phyloP scores from a whole-genome alignment of 176 grass and related monocot species.

The Oropetium thomaeum region DNA sequence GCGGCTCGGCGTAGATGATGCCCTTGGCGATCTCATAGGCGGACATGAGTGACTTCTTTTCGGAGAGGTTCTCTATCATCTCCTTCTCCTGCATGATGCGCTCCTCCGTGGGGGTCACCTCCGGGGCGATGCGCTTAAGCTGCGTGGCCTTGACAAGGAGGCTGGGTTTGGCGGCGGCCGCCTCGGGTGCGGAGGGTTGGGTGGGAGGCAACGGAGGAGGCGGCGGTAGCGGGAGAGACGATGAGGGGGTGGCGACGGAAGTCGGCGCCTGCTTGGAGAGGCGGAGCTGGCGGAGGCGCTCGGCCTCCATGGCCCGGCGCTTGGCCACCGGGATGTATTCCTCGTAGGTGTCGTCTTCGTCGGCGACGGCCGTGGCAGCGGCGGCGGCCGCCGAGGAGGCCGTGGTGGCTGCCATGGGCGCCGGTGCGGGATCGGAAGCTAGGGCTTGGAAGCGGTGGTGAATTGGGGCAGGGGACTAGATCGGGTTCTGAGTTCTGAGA shows the following conservation, averaged over 20 bases:
- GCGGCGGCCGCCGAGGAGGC: not conserved
- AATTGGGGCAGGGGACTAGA: not conserved
- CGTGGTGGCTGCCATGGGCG: not conserved
- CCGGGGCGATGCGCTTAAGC: slow-evolving; percentile 59
- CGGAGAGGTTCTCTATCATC: slow-evolving; percentile 63
- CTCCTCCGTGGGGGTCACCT: slow-evolving; percentile 51
- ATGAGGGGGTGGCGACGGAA: not conserved
- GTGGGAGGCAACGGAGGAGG: not conserved
- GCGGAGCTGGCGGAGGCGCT: slow-evolving; percentile 31
- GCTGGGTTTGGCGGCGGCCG: slow-evolving; percentile 42
- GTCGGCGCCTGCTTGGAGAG: not conserved
- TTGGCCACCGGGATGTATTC: slow-evolving; percentile 35
- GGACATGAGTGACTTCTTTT: slow-evolving; percentile 63
- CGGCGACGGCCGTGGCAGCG: not conserved
- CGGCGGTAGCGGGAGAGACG: slow-evolving; percentile 11
- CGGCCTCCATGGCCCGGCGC: slow-evolving; percentile 33
- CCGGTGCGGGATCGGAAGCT: not conserved
- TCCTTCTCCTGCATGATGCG: slow-evolving; percentile 53
- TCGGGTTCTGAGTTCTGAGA: not conserved
- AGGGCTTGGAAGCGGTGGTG: not conserved
- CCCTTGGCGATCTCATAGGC: slow-evolving; percentile 76
- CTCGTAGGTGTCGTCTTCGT: not conserved
- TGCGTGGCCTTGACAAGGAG: slow-evolving; percentile 69
- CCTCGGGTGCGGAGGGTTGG: not conserved
- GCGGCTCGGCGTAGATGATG: slow-evolving; percentile 56